These are phyloP conservation scores for Iberis pinnata DNA, from an alignment of 345 rosid species.

Conservation along the genomic window DNA sequence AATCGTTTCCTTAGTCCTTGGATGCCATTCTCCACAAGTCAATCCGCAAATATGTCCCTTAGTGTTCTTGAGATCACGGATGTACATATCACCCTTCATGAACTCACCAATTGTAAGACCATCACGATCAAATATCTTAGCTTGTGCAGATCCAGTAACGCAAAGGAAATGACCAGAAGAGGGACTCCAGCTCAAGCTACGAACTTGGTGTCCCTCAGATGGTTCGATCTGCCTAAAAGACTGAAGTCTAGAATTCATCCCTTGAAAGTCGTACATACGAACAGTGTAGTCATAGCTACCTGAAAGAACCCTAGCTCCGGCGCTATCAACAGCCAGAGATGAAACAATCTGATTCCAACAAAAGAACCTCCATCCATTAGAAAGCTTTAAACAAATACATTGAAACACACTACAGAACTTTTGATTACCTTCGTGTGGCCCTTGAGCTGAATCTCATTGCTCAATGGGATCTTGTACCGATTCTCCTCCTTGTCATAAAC, in stretches of 20 bases:
- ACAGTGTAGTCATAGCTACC: slow-evolving; percentile 92
- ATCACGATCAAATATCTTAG: slow-evolving; percentile 94
- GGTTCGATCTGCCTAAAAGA: slow-evolving; percentile 96
- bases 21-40: slow-evolving; percentile 98
- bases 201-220: slow-evolving; percentile 90
- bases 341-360: slow-evolving; percentile 64
- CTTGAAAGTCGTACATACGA: slow-evolving; percentile 94
- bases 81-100: slow-evolving; percentile 97
- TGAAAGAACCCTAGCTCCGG: slow-evolving; percentile 91
- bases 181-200: slow-evolving; percentile 93
- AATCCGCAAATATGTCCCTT: slow-evolving; percentile 91
- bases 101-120: slow-evolving; percentile 94
- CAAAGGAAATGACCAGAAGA: slow-evolving; percentile 76
- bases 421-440: slow-evolving; percentile 87
- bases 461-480: slow-evolving; percentile 56
- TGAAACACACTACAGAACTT: not conserved
- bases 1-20: slow-evolving; percentile 69
- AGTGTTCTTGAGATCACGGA: slow-evolving; percentile 92
- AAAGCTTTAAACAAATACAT: not conserved
- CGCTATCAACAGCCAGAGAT: slow-evolving; percentile 70
- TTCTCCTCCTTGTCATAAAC: slow-evolving; percentile 45
- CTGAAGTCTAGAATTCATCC: slow-evolving; percentile 81
- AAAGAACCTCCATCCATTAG: not conserved
- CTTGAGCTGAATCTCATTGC: slow-evolving; percentile 85
- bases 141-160: slow-evolving; percentile 95